Evolutionary conservation across 2,329 filamentous ascomycete genomes (phyloP).

Genomic region (Pezizomycotina sp.): DNA sequence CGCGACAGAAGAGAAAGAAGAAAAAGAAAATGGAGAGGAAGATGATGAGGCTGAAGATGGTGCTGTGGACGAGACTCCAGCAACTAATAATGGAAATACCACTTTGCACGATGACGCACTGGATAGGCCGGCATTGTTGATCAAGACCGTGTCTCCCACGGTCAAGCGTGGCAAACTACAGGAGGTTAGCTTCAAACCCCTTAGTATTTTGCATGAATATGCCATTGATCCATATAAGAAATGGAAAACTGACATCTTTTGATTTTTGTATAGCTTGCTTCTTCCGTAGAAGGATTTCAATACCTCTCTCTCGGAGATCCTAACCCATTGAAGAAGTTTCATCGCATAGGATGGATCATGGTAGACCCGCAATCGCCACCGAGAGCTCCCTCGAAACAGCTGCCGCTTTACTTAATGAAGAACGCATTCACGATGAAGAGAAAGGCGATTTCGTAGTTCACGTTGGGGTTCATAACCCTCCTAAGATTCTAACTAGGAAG

Average conservation of each 20-base stretch:
- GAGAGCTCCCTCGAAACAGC: conserved; percentile 74
- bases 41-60: conserved; percentile 84
- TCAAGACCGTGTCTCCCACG: conserved; percentile 94
- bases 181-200: conserved; percentile 27
- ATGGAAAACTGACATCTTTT: neutral
- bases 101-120: conserved; percentile 81
- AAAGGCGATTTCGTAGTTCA: conserved; percentile 95
- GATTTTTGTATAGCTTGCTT: conserved; percentile 21
- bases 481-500: conserved; percentile 29
- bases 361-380: conserved; percentile 50
- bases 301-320: conserved; percentile 93
- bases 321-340: conserved; percentile 90
- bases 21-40: conserved; percentile 73
- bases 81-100: conserved; percentile 66
- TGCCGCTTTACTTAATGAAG: conserved; percentile 86
- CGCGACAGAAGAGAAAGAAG: conserved; percentile 8
- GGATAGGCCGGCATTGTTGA: conserved; percentile 77
- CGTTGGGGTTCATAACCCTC: conserved; percentile 85
- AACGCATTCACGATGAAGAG: conserved; percentile 86
- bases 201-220: neutral
- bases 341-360: conserved; percentile 97
- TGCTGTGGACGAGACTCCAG: conserved; percentile 77
- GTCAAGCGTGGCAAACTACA: conserved; percentile 89
- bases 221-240: neutral
- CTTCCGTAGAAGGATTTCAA: conserved; percentile 30